These are phyloP conservation scores for Orbilia brochopaga DNA, from an alignment of 2,329 filamentous ascomycete genomes.

Conservation along the genomic window DNA sequence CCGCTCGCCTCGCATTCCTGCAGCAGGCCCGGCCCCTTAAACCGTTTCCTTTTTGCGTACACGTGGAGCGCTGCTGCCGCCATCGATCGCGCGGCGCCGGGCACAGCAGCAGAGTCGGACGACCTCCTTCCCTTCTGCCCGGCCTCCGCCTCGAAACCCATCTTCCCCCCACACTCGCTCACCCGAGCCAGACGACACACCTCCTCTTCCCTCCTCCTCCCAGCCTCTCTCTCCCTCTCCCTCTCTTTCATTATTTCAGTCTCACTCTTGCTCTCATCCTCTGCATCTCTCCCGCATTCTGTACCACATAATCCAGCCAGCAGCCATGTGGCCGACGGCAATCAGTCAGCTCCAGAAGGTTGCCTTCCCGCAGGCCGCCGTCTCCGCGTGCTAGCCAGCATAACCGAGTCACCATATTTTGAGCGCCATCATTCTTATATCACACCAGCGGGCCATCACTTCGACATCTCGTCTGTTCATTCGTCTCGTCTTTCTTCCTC, in stretches of 20 bases:
- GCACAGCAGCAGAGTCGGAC: slow-evolving; percentile 37
- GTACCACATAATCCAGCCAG: slow-evolving; percentile 1
- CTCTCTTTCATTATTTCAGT: no score
- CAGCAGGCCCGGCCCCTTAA: not conserved
- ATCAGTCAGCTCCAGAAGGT: slow-evolving; percentile 25
- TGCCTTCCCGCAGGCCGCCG: slow-evolving; percentile 14
- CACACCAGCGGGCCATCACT: not conserved
- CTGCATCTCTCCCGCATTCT: slow-evolving; percentile 2
- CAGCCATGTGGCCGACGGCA: slow-evolving; percentile 31
- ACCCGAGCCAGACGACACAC: slow-evolving; percentile 8
- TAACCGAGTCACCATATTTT: no score
- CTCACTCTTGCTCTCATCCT: slow-evolving; percentile 10
- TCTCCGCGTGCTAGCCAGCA: slow-evolving; percentile 22
- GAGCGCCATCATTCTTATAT: no score
- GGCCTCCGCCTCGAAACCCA: slow-evolving; percentile 33
- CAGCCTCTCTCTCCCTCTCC: slow-evolving; percentile 3
- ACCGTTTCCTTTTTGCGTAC: slow-evolving; percentile 11
- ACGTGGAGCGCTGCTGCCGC: not conserved
- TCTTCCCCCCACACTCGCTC: slow-evolving; percentile 18
- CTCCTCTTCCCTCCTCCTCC: slow-evolving; percentile 7
- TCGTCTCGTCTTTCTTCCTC: not conserved
- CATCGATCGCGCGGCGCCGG: slow-evolving; percentile 11
- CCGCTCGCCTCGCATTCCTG: not conserved
- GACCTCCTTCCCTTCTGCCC: slow-evolving; percentile 38
- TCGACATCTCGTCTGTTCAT: no score